Evolutionary conservation across 1,139 yeast genomes (phyloP).

Genomic region (Protomyces gravidus): DNA sequence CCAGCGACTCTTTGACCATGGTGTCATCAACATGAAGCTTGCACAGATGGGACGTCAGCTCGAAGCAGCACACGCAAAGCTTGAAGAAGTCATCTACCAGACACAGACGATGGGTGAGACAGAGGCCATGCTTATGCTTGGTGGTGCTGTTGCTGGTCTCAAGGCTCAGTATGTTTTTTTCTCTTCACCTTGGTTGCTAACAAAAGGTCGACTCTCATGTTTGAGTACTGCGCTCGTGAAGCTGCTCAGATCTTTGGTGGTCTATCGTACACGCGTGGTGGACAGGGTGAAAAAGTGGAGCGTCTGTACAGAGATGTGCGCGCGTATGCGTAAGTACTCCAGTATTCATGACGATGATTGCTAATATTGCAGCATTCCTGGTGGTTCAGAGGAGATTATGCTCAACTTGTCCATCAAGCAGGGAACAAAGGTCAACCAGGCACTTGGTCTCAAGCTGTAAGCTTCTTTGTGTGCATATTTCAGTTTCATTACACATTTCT

Average conservation of each 20-base stretch:
- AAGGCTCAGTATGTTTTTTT: conserved; percentile 40
- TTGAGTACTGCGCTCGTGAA: conserved; percentile 45
- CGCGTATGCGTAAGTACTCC: conserved; percentile 35
- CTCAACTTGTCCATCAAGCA: conserved; percentile 42
- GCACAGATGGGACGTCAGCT: conserved; percentile 46
- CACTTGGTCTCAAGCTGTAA: conserved; percentile 27
- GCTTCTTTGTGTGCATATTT: not conserved
- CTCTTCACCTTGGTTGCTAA: not conserved
- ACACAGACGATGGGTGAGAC: conserved; percentile 39
- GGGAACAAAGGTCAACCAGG: conserved; percentile 27
- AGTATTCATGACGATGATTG: not conserved
- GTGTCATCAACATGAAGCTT: conserved; percentile 46
- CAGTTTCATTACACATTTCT: not conserved
- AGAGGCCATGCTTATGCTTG: conserved; percentile 42
- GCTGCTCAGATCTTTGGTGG: conserved; percentile 49
- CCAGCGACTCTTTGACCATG: conserved; percentile 45
- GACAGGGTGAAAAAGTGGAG: conserved; percentile 47
- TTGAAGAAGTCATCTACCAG: conserved; percentile 41
- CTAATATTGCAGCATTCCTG: conserved; percentile 40
- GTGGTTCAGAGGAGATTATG: conserved; percentile 49
- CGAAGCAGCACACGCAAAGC: conserved; percentile 45
- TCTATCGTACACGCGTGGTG: conserved; percentile 46
- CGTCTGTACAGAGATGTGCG: conserved; percentile 47
- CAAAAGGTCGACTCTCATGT: conserved; percentile 41
- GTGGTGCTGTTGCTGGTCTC: conserved; percentile 47